These are phyloP conservation scores for Niveomyces coronatus DNA, from an alignment of 2,329 filamentous ascomycete species.

Conservation along the genomic window DNA sequence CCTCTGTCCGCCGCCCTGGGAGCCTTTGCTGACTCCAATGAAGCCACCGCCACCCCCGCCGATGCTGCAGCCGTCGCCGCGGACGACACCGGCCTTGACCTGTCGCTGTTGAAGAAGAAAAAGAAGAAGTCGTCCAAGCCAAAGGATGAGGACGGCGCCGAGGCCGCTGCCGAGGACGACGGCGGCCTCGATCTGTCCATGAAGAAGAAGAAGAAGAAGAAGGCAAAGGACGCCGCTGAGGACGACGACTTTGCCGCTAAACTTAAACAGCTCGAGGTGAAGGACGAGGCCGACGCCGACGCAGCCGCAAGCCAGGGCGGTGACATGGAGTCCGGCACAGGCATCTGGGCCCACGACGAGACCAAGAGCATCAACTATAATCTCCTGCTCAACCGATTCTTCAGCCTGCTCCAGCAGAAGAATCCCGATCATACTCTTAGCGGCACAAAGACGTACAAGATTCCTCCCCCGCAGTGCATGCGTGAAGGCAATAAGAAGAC, in stretches of 20 bases:
- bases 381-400: slow-evolving; percentile 83
- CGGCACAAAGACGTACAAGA: slow-evolving; percentile 95
- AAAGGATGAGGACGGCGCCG: slow-evolving; percentile 36
- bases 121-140: slow-evolving; percentile 46
- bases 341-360: slow-evolving; percentile 80
- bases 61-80: slow-evolving; percentile 28
- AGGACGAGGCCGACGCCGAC: slow-evolving; percentile 47
- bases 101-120: slow-evolving; percentile 78
- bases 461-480: slow-evolving; percentile 94
- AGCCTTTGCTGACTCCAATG: slow-evolving; percentile 42
- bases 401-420: slow-evolving; percentile 85
- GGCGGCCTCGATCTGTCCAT: slow-evolving; percentile 46
- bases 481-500: slow-evolving; percentile 99
- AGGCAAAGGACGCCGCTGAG: slow-evolving; percentile 48
- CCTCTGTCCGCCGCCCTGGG: slow-evolving; percentile 44
- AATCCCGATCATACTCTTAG: slow-evolving; percentile 90
- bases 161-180: slow-evolving; percentile 34
- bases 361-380: slow-evolving; percentile 72
- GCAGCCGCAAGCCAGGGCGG: slow-evolving; percentile 50
- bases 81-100: slow-evolving; percentile 44
- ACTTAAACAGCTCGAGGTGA: slow-evolving; percentile 51
- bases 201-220: slow-evolving; percentile 57
- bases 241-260: slow-evolving; percentile 52
- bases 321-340: slow-evolving; percentile 78
- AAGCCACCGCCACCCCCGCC: slow-evolving; percentile 30